A percentile compares a stretch with the other conserved stretches of the same genome.
These are phyloP conservation scores for Pulveroboletus sp. DNA, from an alignment of 768 basidiomycete genomes.

Conservation along the genomic window DNA sequence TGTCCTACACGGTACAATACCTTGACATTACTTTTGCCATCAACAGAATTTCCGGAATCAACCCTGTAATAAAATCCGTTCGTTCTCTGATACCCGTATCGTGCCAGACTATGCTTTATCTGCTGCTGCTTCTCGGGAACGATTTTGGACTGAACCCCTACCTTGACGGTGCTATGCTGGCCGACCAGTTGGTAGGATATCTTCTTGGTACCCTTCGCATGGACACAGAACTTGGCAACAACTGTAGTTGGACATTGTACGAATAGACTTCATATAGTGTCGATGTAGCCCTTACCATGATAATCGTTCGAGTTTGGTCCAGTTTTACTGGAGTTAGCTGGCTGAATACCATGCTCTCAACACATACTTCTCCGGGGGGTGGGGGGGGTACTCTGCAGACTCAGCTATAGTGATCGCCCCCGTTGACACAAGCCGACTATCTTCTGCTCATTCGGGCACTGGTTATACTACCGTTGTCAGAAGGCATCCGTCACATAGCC, in stretches of 20 bases:
- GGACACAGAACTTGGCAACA: neutral
- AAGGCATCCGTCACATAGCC: neutral
- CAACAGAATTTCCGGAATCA: neutral
- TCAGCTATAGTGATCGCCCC: too few species aligned
- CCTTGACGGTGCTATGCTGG: neutral
- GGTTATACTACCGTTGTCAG: too few species aligned
- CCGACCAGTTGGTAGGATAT: neutral
- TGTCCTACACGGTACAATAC: neutral
- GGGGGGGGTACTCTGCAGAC: too few species aligned
- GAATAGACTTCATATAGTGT: neutral
- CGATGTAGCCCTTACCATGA: neutral
- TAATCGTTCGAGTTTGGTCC: neutral
- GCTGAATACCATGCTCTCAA: too few species aligned
- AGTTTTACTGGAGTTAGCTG: too few species aligned
- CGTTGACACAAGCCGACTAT: too few species aligned
- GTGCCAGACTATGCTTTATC: neutral
- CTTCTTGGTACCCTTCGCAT: neutral
- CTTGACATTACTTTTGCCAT: neutral
- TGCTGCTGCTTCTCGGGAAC: neutral
- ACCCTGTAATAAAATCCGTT: neutral
- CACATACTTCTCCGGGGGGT: too few species aligned
- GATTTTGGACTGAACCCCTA: neutral
- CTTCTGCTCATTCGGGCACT: too few species aligned
- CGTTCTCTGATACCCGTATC: neutral
- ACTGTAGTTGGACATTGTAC: conserved; percentile 1